Evolutionary conservation across 306 rosid genomes (phyloP).

Genomic region (Castanea mollissima): DNA sequence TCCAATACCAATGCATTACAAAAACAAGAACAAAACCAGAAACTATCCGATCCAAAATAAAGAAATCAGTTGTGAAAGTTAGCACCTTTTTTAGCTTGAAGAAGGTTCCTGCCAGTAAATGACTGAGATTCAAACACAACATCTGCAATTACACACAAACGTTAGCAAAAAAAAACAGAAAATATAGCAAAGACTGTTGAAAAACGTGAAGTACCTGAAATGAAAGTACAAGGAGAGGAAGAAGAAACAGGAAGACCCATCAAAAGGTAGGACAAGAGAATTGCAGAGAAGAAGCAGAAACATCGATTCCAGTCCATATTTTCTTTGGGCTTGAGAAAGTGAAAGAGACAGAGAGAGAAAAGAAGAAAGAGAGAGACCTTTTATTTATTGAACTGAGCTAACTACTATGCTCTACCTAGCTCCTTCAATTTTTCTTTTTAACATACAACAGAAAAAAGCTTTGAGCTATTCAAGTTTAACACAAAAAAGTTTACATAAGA

Average conservation of each 20-base stretch:
- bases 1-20: slow-evolving; percentile 17
- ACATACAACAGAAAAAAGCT: neutral
- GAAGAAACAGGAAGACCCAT: slow-evolving; percentile 44
- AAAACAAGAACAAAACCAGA: neutral
- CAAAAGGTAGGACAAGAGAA: slow-evolving; percentile 37
- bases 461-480: too few relatives aligned
- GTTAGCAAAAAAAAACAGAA: neutral
- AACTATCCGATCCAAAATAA: neutral
- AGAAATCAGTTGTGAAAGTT: neutral
- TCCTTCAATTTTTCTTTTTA: neutral
- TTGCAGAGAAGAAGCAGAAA: slow-evolving; percentile 25
- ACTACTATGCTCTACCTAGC: neutral
- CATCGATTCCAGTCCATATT: slow-evolving; percentile 47
- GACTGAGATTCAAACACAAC: slow-evolving; percentile 39
- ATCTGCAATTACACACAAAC: slow-evolving; percentile 42
- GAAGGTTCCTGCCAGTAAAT: slow-evolving; percentile 63
- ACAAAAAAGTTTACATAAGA: too few relatives aligned
- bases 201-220: slow-evolving; percentile 44
- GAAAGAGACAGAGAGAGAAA: neutral
- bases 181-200: neutral
- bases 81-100: slow-evolving; percentile 77
- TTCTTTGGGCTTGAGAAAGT: neutral
- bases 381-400: neutral
- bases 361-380: neutral
- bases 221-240: slow-evolving; percentile 45